Base-by-base conservation (phyloP, 306 rosid species). In the Spatholobus suberectus region DNA sequence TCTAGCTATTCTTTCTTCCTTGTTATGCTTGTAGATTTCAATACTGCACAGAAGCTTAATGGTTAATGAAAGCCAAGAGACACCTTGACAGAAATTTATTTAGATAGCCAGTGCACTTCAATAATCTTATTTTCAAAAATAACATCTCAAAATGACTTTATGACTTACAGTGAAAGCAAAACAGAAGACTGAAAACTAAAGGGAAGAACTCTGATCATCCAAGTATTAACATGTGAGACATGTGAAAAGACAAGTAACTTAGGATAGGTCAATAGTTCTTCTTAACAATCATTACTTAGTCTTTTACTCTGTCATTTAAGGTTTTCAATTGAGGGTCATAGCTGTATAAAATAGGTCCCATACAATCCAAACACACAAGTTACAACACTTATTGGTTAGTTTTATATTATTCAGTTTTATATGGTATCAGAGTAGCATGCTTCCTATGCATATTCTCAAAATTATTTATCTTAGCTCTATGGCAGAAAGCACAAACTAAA, bases 1-100 rank as follows among this genome's bases (percentile, higher is more conserved):
- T 86, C 98, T 91, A 27, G 97, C 97, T 63, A 91, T 96, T 86
- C 99, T 96, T 82, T 96, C 99, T 88, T 96, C 99, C 86, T 94
- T 96, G 88, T 91, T 90, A 86, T 96, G 97, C 90, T 96, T 96
- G 94, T 87, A 96, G 70, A 92, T 92, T 83, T 96, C 97, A 85
- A 94, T 78, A 82, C 99, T 96, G 91, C 80, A 77, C 4, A 57
- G 43, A 27, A 15, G 41, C 13, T 44, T 13, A 72, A 69, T 5
- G 21, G 71, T 54, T 78, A 81, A 81, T 52, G 32, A 74, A 68
- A 32, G 76, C 52, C 24, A 43, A 82, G 61, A 75, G 40, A 51
- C 52, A 9, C 44, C 46, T 54, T 14, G 46, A 49, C 69, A 52
- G 26, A 52, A 69, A 70, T 23, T 79, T 49, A 32, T 13, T 14